Base-by-base conservation (phyloP, 2,329 filamentous ascomycete species). In the Fusarium solani-melongenae region DNA sequence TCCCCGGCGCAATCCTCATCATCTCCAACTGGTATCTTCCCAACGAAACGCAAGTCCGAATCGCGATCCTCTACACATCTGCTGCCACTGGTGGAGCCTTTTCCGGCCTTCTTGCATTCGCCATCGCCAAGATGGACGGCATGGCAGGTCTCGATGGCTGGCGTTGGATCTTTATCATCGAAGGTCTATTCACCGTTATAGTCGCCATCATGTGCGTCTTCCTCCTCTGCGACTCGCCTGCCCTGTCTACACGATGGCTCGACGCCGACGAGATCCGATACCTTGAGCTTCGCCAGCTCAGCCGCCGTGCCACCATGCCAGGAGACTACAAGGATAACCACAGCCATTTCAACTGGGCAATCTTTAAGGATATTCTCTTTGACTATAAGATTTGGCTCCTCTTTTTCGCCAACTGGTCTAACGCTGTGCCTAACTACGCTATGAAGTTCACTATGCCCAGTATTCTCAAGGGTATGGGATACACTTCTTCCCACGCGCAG, bases 341-440 rank as follows among this genome's bases (percentile, higher is more conserved):
- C n/a, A 53, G 49, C 29, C 49, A 53, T 4, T 53, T 53, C n/a
- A 53, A 53, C 27, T 29, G 6, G 27, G 17, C 76, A 1, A 75
- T 79, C 1, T 73, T 85, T n/a, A 72, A 81, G 9, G 80, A 81
- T 8, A 85, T 87, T 5, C 62, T 87, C 1, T 79, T 78, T 7
- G 86, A 88, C 73, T 87, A 85, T 82, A 86, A 88, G 76, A 84
- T 83, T 15, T 84, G 82, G 67, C 75, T 82, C 11, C 69, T 88
- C 8, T 83, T 84, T 24, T 77, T 87, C 20, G 81, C 81, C 59
- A 85, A 82, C 73, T 84, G 82, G 81, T 85, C 80, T 22, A 85
- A 85, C 53, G 79, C 84, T 0, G 82, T 83, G 1, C 78, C 79
- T 0, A 80, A 80, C 55, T 81, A 81, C 31, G 79, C 76, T 39